Evolutionary conservation across 2,329 filamentous ascomycete genomes (phyloP), one percentile per base, ranked within the genome.

Genomic region (Fusarium bactridioides): DNA sequence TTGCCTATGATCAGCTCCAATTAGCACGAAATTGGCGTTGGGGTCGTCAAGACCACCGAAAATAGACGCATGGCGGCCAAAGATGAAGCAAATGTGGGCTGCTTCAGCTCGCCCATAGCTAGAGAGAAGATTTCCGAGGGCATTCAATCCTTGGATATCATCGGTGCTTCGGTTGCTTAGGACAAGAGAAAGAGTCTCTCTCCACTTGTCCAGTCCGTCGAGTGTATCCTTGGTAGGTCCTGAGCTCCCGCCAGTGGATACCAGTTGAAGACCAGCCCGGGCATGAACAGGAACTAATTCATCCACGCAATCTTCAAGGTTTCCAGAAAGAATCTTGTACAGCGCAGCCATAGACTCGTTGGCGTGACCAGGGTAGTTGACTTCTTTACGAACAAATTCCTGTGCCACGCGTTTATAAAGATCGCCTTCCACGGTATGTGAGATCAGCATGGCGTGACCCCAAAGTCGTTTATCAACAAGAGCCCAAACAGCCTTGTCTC

Each of bases 391-490:
- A 23, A 99, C 92, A 78, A 99, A 99, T 78, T 99, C 96, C 77
- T 97, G 94, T 2, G 94, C 90, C 31, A 99, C 95, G 79, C 97
- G 93, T 80, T 94, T 97, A 88, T 97, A 98, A 5, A 97, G 86
- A 27, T 94, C 93, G 53, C 93, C 86, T 3, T 94, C 96, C 82
- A 97, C 80, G 0, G 90, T 91, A 68, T 90, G 88, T 4, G 96
- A 92, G 40, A 99, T 92, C 25, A 99, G 86, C 88, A 99, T 93
- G 7, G 96, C 97, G 80, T 99, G 97, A 5, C 94, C 96, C 97
- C 97, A 99, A 6, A 99, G 85, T 54, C 95, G 90, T 80, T 95
- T 94, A 80, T 99, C 96, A 37, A 94, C 95, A 9, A 96, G 95
- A 72, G 92, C 87, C 95, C 95, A 98, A 1, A 97, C 93, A 10